Evolutionary conservation across 202 grass and related monocot genomes (phyloP), one percentile per base, ranked within the genome.

Genomic region (Panicum virgatum): DNA sequence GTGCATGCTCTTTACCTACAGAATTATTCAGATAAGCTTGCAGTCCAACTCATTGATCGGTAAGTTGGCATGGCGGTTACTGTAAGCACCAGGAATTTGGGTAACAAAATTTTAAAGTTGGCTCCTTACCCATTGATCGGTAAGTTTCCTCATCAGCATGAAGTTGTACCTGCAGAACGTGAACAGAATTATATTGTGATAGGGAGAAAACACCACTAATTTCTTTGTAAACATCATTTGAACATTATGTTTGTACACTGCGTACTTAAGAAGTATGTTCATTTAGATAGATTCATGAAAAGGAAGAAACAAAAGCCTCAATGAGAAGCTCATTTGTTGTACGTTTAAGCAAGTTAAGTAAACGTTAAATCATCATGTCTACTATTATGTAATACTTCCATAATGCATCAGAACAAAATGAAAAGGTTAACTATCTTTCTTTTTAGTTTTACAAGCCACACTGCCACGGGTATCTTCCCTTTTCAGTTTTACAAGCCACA

Each of bases 1-100:
- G 89, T 69, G 94, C 80, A 32, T 97, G 91, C 46, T 97, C 94
- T 84, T 90, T 93, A 26, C 94, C 94, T 97, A 72, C 42, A 86
- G 43, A 66, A 64, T 85, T 63, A 36, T 80, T 82, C 81, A 87
- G 19, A 23, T 85, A 59, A 88, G 42, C 30, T 26, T 71, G 61
- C 19, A 34, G 62, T 77, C n/a, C 16, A 39, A 80, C 60, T 58
- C 5, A 6, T n/a, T n/a, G n/a, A n/a, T n/a, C n/a, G n/a, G n/a
- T 48, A 69, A 62, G n/a, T 6, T 52, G n/a, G 20, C 6, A 62
- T 42, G 18, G n/a, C 6, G 27, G 52, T 47, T 45, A 73, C 68
- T 16, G 43, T 61, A 82, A 86, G n/a, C 20, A 76, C 12, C 15
- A 58, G 58, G 6, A 67, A 19, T 36, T 46, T 51, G 5, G 47